Conservation (phyloP, 1,284 basidiomycete genomes). For the Agaricales sp. region DNA sequence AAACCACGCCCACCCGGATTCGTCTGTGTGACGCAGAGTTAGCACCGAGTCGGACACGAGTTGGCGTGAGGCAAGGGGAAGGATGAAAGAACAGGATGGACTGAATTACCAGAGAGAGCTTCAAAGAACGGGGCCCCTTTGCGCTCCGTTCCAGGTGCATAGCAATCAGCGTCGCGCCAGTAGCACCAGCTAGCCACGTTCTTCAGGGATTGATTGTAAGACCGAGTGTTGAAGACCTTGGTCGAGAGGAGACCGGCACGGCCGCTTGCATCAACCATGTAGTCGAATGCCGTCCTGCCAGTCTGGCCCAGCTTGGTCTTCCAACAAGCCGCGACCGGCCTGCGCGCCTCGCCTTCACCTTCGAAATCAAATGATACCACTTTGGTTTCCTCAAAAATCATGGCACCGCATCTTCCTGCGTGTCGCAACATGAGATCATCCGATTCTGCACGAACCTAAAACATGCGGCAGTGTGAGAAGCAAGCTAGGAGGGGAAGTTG, state of each 20-base stretch:
- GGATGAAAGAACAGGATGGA: too few species aligned
- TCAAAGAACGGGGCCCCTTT: slow-evolving; percentile 35
- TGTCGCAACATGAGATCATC: slow-evolving; percentile 36
- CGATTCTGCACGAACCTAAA: slow-evolving; percentile 33
- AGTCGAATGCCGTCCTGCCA: slow-evolving; percentile 32
- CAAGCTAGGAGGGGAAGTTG: too few species aligned
- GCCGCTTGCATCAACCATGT: slow-evolving; percentile 38
- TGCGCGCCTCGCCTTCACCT: slow-evolving; percentile 9
- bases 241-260: slow-evolving; percentile 34
- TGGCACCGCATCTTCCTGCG: slow-evolving; percentile 26
- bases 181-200: slow-evolving; percentile 36
- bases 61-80: slow-evolving; percentile 4
- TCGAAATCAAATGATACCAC: slow-evolving; percentile 21
- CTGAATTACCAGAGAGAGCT: slow-evolving; percentile 34
- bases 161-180: slow-evolving; percentile 24
- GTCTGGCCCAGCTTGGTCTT: slow-evolving; percentile 11
- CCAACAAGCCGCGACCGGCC: slow-evolving; percentile 18
- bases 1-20: slow-evolving; percentile 57
- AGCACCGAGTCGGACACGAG: not conserved
- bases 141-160: slow-evolving; percentile 21
- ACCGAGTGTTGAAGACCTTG: slow-evolving; percentile 35
- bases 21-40: slow-evolving; percentile 25
- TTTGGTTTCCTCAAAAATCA: slow-evolving; percentile 28
- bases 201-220: slow-evolving; percentile 33
- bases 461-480: too few species aligned